Base-by-base conservation (phyloP, 257 asterid species). In the Lithospermum erythrorhizon region DNA sequence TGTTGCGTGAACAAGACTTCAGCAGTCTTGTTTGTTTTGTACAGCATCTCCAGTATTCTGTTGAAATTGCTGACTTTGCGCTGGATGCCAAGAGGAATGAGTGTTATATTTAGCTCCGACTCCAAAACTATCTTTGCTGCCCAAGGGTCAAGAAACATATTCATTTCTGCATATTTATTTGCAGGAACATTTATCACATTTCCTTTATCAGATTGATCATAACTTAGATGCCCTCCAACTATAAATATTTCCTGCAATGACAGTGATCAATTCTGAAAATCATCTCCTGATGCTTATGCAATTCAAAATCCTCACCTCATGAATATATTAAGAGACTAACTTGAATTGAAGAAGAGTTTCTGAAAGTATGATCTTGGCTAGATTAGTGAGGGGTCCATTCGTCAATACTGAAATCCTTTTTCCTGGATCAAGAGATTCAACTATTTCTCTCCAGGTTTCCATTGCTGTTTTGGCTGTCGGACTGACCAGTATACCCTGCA, bases 381-480 rank as follows among this genome's bases (percentile, higher is more conserved):
- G 62, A 58, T 76, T 85, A 51, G 95, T 90, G 76, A 90, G 69
- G 3, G 97, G 97, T 49, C 96, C 96, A 55, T 84, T 90, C 49
- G 96, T 78, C 66, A 90, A 69, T 64, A 90, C 61, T 21, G 86
- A 81, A 64, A 90, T 68, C 57, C 85, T 87, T 4, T 87, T 75
- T 57, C 82, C 86, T 1, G 78, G 57, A 19, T 67, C 63, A 16
- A 85, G 82, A 17, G 89, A 80, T 41, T 76, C 60, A 18, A 77
- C 62, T 7, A 87, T 77, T 0, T 84, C 74, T 20, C 78, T 68
- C 97, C 97, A 90, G 53, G 81, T 72, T 62, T 90, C 91, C 29
- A 73, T 65, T 55, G 95, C 95, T 25, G 69, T 73, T n/a, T n/a
- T 58, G 87, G 85, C 65, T 90, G 97, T 73, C 96, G 97, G 95